Base-by-base conservation (phyloP, 352 stramenopile species). In the Globisporangium okanoganense region DNA sequence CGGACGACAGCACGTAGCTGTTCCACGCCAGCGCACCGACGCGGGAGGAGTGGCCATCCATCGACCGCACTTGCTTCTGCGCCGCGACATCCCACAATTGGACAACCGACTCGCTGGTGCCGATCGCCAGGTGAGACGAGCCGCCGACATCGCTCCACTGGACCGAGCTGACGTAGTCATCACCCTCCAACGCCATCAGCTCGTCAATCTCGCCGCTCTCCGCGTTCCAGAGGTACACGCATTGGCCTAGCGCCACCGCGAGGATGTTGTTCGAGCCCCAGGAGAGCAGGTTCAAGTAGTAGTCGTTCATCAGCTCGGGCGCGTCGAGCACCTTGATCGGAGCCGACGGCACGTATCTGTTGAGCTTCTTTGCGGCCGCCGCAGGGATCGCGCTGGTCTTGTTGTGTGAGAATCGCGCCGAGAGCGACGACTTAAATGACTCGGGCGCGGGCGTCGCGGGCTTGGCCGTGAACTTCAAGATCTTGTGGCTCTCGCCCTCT, bases 211-310 rank as follows among this genome's bases (percentile, higher is more conserved):
- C 85, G 44, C 97, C 97, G 41, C 86, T 97, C 14, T 88, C 92
- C 3, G 97, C 92, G 75, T 99, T 98, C 95, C 96, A 99, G 4
- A 99, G 82, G 79, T 99, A 99, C 7, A 99, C 96, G 57, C 86
- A 97, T 67, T 98, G 92, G 12, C 86, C 86, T 35, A 99, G 80
- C n/a, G 97, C 97, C 6, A 99, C 96, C 2, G 97, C 97, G 25
- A 99, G 75, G 48, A 98, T 72, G 72, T 99, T 99, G 71, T 92
- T 98, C 47, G 85, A 72, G 55, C 95, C 94, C 97, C 97, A 99
- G 43, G 95, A 98, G 9, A 99, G 73, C 47, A 99, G 83, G 70
- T 99, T 99, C 25, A 99, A 79, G 72, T 99, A 99, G 82, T 99
- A 99, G 72, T 99, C 97, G 74, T 99, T 97, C 65, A 98, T 88